Evolutionary conservation across 2,329 filamentous ascomycete genomes (phyloP).

Genomic region (Fusarium sp.): DNA sequence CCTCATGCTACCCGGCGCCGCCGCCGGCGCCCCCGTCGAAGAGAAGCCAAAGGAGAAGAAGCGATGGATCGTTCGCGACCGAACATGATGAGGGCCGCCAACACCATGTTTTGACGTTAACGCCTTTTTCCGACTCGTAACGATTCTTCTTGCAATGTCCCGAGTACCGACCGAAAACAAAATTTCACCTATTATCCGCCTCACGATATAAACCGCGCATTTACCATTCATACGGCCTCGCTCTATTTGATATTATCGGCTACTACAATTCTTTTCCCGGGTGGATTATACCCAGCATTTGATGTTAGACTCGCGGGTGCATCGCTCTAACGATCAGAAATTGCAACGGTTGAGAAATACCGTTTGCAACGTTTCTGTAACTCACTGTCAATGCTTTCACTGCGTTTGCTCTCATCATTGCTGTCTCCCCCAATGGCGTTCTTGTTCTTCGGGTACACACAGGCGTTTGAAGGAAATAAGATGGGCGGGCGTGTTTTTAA

Average conservation of each 20-base stretch:
- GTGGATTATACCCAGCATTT: constrained; percentile 6
- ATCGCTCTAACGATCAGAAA: background rate
- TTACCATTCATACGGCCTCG: constrained; percentile 39
- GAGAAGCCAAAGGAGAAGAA: constrained; percentile 56
- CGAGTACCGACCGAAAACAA: constrained; percentile 16
- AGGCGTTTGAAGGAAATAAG: constrained; percentile 38
- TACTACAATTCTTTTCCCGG: constrained; percentile 16
- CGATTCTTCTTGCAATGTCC: constrained; percentile 22
- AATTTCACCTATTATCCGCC: constrained; percentile 9
- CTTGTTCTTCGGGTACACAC: constrained; percentile 34
- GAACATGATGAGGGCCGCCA: constrained; percentile 51
- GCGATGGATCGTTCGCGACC: constrained; percentile 59
- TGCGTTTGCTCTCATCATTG: background rate
- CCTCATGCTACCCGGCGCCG: constrained; percentile 39
- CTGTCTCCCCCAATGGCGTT: constrained; percentile 30
- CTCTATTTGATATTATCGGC: constrained; percentile 25
- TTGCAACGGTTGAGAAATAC: constrained; percentile 3
- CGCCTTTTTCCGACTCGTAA: constrained; percentile 19
- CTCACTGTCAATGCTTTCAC: background rate
- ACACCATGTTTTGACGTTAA: background rate
- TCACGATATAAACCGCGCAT: constrained; percentile 39
- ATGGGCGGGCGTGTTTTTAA: constrained; percentile 7
- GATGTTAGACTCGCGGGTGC: background rate
- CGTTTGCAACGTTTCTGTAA: background rate
- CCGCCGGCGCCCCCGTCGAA: constrained; percentile 21